Conservation (phyloP, 257 asterid genomes). For the Handroanthus guayacan region DNA sequence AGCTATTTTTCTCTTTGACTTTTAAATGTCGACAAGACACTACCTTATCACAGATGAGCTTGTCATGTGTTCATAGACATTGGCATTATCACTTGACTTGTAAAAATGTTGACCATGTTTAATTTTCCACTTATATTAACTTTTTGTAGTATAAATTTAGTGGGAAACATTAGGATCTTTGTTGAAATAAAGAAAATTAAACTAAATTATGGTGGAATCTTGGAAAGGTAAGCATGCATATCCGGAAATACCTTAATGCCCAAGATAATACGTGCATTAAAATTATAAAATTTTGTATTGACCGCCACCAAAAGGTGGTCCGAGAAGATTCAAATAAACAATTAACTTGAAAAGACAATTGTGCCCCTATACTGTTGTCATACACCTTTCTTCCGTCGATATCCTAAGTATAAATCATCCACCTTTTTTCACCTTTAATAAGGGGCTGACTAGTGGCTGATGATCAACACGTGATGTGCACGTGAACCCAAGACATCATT, state of each 20-base stretch:
- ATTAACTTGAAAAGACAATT: not conserved
- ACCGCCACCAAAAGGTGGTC: slow-evolving; percentile 13
- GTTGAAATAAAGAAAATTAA: not conserved
- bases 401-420: slow-evolving; percentile 10
- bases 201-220: not conserved
- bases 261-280: not conserved
- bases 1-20: no score
- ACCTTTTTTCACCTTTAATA: not conserved
- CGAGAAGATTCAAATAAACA: not conserved
- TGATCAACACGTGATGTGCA: not conserved
- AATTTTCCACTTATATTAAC: no score
- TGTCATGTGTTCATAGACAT: no score
- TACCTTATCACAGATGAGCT: no score
- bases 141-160: no score
- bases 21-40: no score
- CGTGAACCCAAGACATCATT: not conserved
- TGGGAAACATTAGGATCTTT: slow-evolving; percentile 1
- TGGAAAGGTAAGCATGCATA: slow-evolving; percentile 21
- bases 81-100: no score
- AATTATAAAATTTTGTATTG: not conserved
- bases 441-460: not conserved
- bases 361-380: not conserved
- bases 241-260: slow-evolving; percentile 1
- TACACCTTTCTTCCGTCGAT: slow-evolving; percentile 23
- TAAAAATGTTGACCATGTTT: no score